Percentiles rank a stretch among this genome's conserved stretches.
Evolutionary conservation across 78 protist genomes (phyloP).

Genomic region (Dictyostelium capitatum): DNA sequence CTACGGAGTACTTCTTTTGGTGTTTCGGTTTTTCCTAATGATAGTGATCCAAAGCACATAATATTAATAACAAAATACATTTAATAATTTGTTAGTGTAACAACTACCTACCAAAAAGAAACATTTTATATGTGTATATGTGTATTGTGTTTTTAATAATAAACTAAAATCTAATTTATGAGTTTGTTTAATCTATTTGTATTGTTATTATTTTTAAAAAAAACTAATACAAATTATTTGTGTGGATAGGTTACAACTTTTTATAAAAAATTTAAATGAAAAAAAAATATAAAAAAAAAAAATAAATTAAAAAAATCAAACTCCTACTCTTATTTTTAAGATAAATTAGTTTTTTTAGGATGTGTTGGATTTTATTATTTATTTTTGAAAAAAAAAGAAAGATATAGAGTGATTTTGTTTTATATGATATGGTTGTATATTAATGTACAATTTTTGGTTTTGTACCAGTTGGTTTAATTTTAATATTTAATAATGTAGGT

Average conservation of each 20-base stretch:
- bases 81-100: not conserved
- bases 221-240: too few relatives aligned
- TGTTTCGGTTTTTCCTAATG: constrained; percentile 81
- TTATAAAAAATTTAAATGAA: not conserved
- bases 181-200: too few relatives aligned
- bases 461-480: constrained; percentile 69
- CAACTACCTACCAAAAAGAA: not conserved
- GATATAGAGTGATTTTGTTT: not conserved
- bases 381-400: too few relatives aligned
- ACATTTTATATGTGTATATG: not conserved
- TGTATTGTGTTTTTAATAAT: too few relatives aligned
- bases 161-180: too few relatives aligned
- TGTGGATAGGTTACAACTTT: too few relatives aligned
- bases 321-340: not conserved
- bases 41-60: not conserved
- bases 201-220: too few relatives aligned
- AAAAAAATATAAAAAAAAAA: not conserved
- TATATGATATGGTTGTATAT: not conserved
- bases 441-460: constrained; percentile 63
- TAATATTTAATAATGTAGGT: constrained; percentile 52
- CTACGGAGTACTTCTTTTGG: constrained; percentile 91
- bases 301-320: not conserved
- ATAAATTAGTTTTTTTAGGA: not conserved
- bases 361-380: too few relatives aligned
- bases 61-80: constrained; percentile 10